Percentiles rank a stretch among this genome's conserved stretches.
Evolutionary conservation across 106 monocot species (phyloP).

Genomic region (Ottelia alismoides): DNA sequence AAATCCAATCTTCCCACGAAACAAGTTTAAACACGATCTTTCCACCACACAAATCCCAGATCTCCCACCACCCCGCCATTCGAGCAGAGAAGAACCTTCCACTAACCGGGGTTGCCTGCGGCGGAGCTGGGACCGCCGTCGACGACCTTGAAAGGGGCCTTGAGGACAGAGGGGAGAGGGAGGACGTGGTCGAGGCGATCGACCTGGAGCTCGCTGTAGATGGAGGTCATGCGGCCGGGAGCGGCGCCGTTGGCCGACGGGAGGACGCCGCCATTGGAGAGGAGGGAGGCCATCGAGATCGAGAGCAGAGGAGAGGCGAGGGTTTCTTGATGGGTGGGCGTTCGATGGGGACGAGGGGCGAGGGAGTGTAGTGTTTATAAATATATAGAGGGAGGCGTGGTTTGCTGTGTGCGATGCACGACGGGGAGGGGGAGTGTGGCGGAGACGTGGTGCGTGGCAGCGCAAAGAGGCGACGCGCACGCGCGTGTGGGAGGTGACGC

Average conservation of each 20-base stretch:
- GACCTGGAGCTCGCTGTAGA: constrained; percentile 14
- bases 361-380: no score
- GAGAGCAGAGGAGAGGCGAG: not conserved
- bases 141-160: constrained; percentile 7
- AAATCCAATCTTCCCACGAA: no score
- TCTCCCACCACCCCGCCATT: no score
- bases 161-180: constrained; percentile 15
- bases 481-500: no score
- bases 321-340: not conserved
- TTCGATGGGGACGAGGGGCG: no score
- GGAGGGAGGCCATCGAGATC: constrained; percentile 11
- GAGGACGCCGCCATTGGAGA: constrained; percentile 12
- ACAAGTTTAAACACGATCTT: no score
- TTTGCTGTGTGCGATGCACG: no score
- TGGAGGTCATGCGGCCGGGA: constrained; percentile 6
- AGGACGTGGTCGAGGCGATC: constrained; percentile 5
- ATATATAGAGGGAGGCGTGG: no score
- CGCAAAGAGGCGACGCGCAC: no score
- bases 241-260: constrained; percentile 5
- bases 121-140: constrained; percentile 10
- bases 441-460: no score
- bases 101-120: constrained; percentile 12
- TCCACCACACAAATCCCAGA: no score
- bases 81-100: not conserved
- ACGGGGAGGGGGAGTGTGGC: no score